Evolutionary conservation across 768 basidiomycete genomes (phyloP), one percentile per base, ranked within the genome.

Genomic region (Pisolithus tinctorius): DNA sequence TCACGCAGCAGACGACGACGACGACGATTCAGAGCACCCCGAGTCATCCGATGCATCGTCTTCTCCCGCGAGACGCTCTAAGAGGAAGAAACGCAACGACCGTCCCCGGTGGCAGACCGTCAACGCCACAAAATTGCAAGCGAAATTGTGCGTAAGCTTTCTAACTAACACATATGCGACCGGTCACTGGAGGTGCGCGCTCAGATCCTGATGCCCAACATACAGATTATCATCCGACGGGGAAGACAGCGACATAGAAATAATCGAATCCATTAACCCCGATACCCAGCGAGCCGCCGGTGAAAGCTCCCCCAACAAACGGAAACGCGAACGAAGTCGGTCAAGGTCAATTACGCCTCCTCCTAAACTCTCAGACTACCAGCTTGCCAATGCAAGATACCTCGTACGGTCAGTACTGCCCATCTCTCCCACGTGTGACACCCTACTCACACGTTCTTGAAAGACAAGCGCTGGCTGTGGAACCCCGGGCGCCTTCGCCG

Each of bases 271-370:
- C 71, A 29, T 54, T 63, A 20, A 20, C 20, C 11, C 67, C 49
- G 57, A 40, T 4, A 44, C 45, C 4, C 37, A 59, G 13, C 20
- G 31, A 11, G 27, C n/a, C n/a, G 50, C n/a, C n/a, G 50, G 39
- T 20, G 52, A 48, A 7, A 7, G 49, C 16, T 59, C 62, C 2
- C 71, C 71, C 49, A 68, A 69, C 27, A 77, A 76, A 54, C 74
- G 76, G 52, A 69, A 74, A 50, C 68, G 74, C 37, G 59, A 69
- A 38, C 76, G 82, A 42, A 83, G 80, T 62, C 81, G 82, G 37
- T 88, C 86, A 29, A 69, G 74, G 23, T 91, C 88, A 4, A 77
- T 90, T 37, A 91, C 88, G 0, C 88, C 88, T 2, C 88, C 88
- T 4, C 88, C 88, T 0, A 72, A 71, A 34, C 64, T 89, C 13